Conservation (phyloP, 768 basidiomycete species). For the Boletus sp. region DNA sequence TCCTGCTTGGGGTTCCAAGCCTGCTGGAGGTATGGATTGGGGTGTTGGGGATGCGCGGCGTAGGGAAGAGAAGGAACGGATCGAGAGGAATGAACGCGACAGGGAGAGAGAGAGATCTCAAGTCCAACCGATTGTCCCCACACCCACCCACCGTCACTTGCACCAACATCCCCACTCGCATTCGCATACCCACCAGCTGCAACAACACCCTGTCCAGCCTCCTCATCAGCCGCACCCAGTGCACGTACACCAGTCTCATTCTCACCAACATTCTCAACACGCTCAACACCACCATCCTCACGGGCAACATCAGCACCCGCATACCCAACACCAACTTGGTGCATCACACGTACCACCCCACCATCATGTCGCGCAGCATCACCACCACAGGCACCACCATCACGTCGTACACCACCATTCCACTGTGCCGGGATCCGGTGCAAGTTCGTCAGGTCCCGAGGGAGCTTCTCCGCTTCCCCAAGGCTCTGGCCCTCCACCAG, state of each 20-base stretch:
- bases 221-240: slow-evolving; percentile 27
- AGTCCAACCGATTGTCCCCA: slow-evolving; percentile 21
- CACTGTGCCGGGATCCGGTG: slow-evolving; percentile 14
- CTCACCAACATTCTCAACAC: slow-evolving; percentile 37
- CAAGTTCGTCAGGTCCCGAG: slow-evolving; percentile 26
- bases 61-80: slow-evolving; percentile 35
- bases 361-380: slow-evolving; percentile 48
- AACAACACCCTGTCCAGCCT: slow-evolving; percentile 17
- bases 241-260: slow-evolving; percentile 30
- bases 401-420: slow-evolving; percentile 48
- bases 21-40: slow-evolving; percentile 30
- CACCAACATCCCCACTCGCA: slow-evolving; percentile 35
- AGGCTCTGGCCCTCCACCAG: slow-evolving; percentile 34
- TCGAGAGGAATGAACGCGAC: slow-evolving; percentile 25
- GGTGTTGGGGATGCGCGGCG: slow-evolving; percentile 34
- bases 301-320: slow-evolving; percentile 34
- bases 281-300: slow-evolving; percentile 19
- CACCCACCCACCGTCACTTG: slow-evolving; percentile 30
- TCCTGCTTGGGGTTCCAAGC: slow-evolving; percentile 35
- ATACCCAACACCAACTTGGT: slow-evolving; percentile 30
- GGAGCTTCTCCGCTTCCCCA: slow-evolving; percentile 35
- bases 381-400: slow-evolving; percentile 43
- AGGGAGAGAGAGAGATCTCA: slow-evolving; percentile 33
- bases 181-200: slow-evolving; percentile 36
- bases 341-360: slow-evolving; percentile 40